These are phyloP conservation scores for Cryptosporidium meleagridis DNA, from an alignment of 169 alveolate genomes.

Conservation along the genomic window DNA sequence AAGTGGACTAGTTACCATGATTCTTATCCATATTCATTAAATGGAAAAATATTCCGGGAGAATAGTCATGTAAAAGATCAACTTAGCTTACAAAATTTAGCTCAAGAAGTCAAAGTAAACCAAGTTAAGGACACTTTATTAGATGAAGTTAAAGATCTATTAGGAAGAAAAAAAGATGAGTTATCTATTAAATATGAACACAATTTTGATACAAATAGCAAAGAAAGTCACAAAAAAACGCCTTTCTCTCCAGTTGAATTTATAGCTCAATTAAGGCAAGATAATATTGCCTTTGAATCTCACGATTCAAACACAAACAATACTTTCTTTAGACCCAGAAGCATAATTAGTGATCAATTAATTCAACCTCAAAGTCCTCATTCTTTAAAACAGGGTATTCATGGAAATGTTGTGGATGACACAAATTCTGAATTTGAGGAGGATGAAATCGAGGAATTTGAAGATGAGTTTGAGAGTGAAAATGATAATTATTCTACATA, in stretches of 20 bases:
- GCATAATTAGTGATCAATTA: no score
- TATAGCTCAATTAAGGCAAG: neutral
- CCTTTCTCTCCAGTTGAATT: neutral
- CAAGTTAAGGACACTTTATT: neutral
- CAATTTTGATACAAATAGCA: neutral
- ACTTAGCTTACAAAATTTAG: neutral
- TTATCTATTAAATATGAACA: neutral
- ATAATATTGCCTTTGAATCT: neutral
- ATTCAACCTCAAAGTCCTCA: neutral
- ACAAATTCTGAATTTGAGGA: neutral
- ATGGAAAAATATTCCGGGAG: no score
- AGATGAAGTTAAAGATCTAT: neutral
- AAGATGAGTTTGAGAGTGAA: neutral
- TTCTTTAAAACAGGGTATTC: neutral
- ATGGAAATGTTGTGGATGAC: neutral
- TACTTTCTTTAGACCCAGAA: neutral
- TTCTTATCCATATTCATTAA: neutral
- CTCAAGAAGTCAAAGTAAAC: neutral
- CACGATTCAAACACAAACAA: neutral
- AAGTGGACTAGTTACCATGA: slow-evolving; percentile 56
- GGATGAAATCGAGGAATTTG: neutral
- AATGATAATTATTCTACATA: neutral
- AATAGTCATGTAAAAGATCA: neutral
- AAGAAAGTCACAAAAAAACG: neutral
- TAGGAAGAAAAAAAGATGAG: neutral